Base-by-base conservation (phyloP, 257 asterid genomes). In the Solanum chilense region DNA sequence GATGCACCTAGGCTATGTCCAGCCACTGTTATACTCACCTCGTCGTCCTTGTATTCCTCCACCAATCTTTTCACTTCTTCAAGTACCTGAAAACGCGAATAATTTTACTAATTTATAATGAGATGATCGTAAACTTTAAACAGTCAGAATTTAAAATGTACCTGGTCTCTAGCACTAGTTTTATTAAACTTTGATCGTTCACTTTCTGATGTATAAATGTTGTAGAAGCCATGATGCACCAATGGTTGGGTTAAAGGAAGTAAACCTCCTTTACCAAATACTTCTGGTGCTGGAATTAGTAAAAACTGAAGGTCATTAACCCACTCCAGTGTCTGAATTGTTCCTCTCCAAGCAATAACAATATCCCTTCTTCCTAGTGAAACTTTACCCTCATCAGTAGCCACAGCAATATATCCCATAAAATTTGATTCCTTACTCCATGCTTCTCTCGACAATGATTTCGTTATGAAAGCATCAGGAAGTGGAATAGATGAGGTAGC, bases 361-460 rank as follows among this genome's bases (percentile, higher is more conserved):
- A 97, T 92, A 41, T 97, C 99, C 87, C 99, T 92, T 31, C 99
- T 88, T 8, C 99, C 99, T 42, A 97, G 58, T 6, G 83, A 93
- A 4, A 12, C 11, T 60, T 91, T 92, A 83, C 97, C 98, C 73
- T 92, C 97, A 41, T 97, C 98, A 1, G 97, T 95, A 0, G 98
- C 95, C 91, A 95, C 99, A 2, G 96, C 98, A 42, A 94, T 93
- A 33, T 85, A 97, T 52, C 99, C 99, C 2, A 97, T 95, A 96
- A 98, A 97, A 71, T 97, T 97, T 1, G 98, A 95, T 60, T 95
- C 98, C 90, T 88, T 94, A 78, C 94, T 92, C 99, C 98, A 94
- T 1, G 97, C 94, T 87, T 94, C 98, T 21, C 97, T 88, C 2
- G 98, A 93, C 89, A 91, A 85, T 1, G 98, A 91, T 92, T 73